phyloP scores from a whole-genome alignment of 179 eudicot species.

The Patellifolia procumbens region DNA sequence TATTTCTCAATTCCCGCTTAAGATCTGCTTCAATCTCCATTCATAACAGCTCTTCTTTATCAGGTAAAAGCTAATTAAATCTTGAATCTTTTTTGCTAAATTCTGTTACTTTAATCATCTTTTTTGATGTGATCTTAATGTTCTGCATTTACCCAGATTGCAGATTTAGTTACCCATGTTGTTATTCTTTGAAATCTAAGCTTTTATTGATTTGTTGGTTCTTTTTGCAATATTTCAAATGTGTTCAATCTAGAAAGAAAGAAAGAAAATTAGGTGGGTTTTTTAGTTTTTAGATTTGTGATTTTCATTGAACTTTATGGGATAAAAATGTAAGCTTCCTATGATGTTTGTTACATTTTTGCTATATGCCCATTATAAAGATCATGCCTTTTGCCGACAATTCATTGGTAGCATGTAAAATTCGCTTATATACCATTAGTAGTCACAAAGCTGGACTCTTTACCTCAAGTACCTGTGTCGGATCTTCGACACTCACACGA shows the following conservation, averaged over 20 bases:
- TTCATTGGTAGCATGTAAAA: not conserved
- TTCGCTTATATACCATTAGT: too few relatives aligned
- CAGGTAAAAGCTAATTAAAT: slow-evolving; percentile 18
- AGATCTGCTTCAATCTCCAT: slow-evolving; percentile 31
- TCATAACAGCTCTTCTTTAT: slow-evolving; percentile 15
- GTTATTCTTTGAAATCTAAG: slow-evolving; percentile 6
- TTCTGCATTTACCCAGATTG: slow-evolving; percentile 14
- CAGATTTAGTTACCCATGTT: slow-evolving; percentile 15
- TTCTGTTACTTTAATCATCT: not conserved
- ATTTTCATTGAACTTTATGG: not conserved
- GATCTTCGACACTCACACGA: too few relatives aligned
- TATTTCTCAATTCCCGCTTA: not conserved
- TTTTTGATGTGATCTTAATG: not conserved
- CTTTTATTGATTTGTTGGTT: not conserved
- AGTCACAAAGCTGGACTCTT: too few relatives aligned
- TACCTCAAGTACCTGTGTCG: too few relatives aligned
- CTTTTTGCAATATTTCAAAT: not conserved
- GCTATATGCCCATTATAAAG: not conserved
- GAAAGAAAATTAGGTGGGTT: not conserved
- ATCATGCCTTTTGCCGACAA: slow-evolving; percentile 7
- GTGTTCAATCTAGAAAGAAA: not conserved
- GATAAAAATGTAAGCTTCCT: not conserved
- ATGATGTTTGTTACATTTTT: not conserved
- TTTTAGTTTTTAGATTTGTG: not conserved
- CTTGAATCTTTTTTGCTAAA: not conserved